phyloP scores from a whole-genome alignment of 352 stramenopile species.

The Globisporangium uncinulatum region DNA sequence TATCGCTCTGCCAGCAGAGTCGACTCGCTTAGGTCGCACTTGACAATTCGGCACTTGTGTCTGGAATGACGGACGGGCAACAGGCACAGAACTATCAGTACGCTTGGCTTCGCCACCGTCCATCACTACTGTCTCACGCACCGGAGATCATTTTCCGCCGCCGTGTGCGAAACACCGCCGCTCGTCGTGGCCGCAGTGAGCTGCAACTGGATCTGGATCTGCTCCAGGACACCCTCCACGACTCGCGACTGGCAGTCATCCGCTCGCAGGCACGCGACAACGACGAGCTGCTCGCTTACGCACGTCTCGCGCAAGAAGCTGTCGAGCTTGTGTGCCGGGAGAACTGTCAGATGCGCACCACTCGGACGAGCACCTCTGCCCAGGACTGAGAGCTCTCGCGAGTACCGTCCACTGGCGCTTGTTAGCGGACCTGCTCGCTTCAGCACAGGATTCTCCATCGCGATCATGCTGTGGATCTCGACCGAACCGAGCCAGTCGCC shows the following conservation, averaged over 20 bases:
- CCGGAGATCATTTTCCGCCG: slow-evolving; percentile 4
- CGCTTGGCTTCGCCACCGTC: neutral
- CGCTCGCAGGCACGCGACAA: slow-evolving; percentile 58
- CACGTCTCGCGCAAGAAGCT: slow-evolving; percentile 34
- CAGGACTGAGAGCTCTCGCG: slow-evolving; percentile 48
- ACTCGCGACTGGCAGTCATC: slow-evolving; percentile 58
- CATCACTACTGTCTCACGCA: neutral
- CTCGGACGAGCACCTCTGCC: slow-evolving; percentile 23
- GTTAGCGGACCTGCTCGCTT: slow-evolving; percentile 46
- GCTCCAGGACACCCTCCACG: slow-evolving; percentile 48
- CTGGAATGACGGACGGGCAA: neutral
- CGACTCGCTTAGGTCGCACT: slow-evolving; percentile 70
- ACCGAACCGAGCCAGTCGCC: slow-evolving; percentile 65
- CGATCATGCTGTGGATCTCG: slow-evolving; percentile 49
- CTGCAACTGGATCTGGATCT: slow-evolving; percentile 42
- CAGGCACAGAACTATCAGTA: neutral
- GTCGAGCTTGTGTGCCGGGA: slow-evolving; percentile 45
- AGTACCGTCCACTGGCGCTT: slow-evolving; percentile 74
- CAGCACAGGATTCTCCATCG: slow-evolving; percentile 54
- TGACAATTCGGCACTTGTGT: slow-evolving; percentile 54
- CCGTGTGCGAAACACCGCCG: neutral
- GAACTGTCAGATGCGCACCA: slow-evolving; percentile 25
- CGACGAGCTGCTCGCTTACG: slow-evolving; percentile 41
- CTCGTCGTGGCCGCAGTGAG: slow-evolving; percentile 8
- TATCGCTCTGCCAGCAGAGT: slow-evolving; percentile 50